These are phyloP conservation scores for Candida multigemmis DNA, from an alignment of 805 yeast genomes.

Conservation along the genomic window DNA sequence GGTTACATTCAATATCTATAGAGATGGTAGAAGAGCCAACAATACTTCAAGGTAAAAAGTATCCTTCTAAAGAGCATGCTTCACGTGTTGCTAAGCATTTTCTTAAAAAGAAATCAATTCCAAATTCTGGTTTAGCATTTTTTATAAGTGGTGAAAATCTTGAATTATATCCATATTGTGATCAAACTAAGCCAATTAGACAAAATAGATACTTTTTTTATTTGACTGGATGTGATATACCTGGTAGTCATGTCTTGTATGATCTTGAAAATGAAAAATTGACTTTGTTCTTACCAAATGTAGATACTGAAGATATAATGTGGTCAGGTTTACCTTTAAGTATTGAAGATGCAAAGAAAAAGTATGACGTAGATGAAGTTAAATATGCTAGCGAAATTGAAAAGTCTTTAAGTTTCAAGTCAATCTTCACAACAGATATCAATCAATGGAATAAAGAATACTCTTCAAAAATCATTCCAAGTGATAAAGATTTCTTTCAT, in stretches of 20 bases:
- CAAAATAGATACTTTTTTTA: conserved; percentile 90
- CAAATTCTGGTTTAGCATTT: conserved; percentile 19
- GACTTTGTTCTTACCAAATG: conserved; percentile 69
- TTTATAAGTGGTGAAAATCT: conserved; percentile 55
- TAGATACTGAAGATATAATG: conserved; percentile 86
- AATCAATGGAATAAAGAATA: conserved; percentile 35
- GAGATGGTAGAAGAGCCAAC: conserved; percentile 7
- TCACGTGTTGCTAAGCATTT: conserved; percentile 37
- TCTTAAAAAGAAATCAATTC: conserved; percentile 13
- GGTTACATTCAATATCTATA: background rate
- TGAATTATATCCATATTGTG: conserved; percentile 65
- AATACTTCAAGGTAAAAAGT: conserved; percentile 34
- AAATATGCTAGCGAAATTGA: conserved; percentile 47
- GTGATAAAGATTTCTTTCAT: conserved; percentile 40
- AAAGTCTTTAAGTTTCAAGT: conserved; percentile 17
- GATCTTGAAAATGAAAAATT: conserved; percentile 44
- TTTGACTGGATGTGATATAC: conserved; percentile 72
- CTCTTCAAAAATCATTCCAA: conserved; percentile 27
- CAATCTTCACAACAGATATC: conserved; percentile 46
- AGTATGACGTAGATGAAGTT: conserved; percentile 79
- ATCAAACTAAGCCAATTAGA: conserved; percentile 68
- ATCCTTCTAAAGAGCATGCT: conserved; percentile 82
- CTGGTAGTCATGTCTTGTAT: conserved; percentile 66
- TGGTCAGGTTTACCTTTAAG: conserved; percentile 90
- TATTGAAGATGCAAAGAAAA: conserved; percentile 50